A percentile compares a stretch with the other conserved stretches of the same genome.
These are phyloP conservation scores for Chlamydomonas asymmetrica DNA, from an alignment of 139 green algal species.

Conservation along the genomic window DNA sequence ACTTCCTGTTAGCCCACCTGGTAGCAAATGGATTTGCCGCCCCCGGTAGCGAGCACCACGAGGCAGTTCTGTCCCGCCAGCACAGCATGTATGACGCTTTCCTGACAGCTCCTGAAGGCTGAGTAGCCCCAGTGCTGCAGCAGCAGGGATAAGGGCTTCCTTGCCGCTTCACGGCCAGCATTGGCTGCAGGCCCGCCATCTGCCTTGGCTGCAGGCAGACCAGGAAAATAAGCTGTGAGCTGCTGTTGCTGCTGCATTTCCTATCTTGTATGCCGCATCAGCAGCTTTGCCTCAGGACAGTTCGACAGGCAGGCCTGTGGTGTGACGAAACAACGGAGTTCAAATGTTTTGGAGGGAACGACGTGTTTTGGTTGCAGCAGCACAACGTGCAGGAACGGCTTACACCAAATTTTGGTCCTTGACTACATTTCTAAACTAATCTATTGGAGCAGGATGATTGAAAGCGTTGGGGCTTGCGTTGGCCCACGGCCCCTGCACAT, in stretches of 20 bases:
- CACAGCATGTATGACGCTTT: slow-evolving; percentile 67
- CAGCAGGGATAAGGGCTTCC: neutral
- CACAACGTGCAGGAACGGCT: too few species aligned
- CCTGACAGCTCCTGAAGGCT: slow-evolving; percentile 33
- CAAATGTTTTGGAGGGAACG: too few species aligned
- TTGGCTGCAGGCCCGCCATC: neutral
- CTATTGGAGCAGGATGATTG: too few species aligned
- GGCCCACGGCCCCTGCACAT: too few species aligned
- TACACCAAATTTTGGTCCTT: too few species aligned
- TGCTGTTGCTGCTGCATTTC: slow-evolving; percentile 1
- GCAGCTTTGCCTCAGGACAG: too few species aligned
- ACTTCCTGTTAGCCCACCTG: slow-evolving; percentile 70
- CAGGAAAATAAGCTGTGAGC: slow-evolving; percentile 5
- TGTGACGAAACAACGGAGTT: too few species aligned
- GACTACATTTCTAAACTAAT: too few species aligned
- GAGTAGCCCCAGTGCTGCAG: slow-evolving; percentile 42
- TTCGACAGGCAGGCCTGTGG: too few species aligned
- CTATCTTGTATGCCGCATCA: too few species aligned
- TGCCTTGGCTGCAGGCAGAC: neutral
- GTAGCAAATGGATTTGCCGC: slow-evolving; percentile 87
- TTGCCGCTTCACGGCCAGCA: neutral
- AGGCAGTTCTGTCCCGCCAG: slow-evolving; percentile 77
- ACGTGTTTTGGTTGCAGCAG: too few species aligned
- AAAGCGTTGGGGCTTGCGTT: too few species aligned
- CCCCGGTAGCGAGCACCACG: slow-evolving; percentile 93